Base-by-base conservation (phyloP, 805 yeast genomes). In the Ogataea polymorpha region DNA sequence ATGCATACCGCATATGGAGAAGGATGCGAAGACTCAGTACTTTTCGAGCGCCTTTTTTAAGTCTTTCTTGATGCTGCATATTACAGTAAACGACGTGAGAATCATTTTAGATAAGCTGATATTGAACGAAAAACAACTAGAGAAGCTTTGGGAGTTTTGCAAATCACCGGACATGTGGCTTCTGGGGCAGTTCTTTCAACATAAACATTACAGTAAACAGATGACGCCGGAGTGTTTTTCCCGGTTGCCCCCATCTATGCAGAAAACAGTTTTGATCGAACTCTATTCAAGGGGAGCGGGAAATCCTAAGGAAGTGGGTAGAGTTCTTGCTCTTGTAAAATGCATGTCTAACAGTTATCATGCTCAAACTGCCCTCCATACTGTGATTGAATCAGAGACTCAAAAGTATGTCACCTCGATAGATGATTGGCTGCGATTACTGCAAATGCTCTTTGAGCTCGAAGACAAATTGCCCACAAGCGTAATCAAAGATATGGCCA, bases 31-130 rank as follows among this genome's bases (percentile, higher is more conserved):
- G 9, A 7, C 9, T 7, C 9, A 8, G 9, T 20, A 3, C 13
- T 16, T 32, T n/a, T 11, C 16, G 5, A 14, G n/a, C 2, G 13
- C 14, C 20, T 17, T 35, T 11, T 27, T 35, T 13, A 16, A 17
- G 16, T 37, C 41, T 6, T 9, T 13, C 16, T 18, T 37, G 6
- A 11, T 13, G 10, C 15, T 1, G 8, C 35, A 17, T 23, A 24
- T 36, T 15, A 41, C 37, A 17, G 16, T 18, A 2, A 35, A 20
- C 17, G 44, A 41, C 16, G n/a, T 31, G 10, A 24, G 32, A 12
- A 12, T 32, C 15, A 23, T 41, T 6, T 6, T 31, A 5, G 30
- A 39, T 11, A 35, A 31, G 7, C 17, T 41, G 11, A 16, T 6
- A 9, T 5, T 35, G 3, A 14, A 8, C 13, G 7, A 26, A 15